Evolutionary conservation across 345 rosid genomes (phyloP).

Genomic region (Barbarea vulgaris): DNA sequence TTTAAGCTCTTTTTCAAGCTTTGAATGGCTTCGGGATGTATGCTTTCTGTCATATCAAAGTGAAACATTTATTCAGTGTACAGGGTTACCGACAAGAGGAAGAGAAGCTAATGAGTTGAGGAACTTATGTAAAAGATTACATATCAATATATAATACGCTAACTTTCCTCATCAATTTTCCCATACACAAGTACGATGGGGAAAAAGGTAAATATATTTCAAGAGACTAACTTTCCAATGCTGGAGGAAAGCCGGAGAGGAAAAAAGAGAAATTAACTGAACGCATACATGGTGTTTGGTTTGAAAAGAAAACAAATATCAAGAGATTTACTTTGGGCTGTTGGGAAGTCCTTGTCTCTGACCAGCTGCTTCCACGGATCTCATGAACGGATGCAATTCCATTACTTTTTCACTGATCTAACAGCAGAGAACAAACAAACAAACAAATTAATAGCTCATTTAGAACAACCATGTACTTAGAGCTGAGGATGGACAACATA

Average conservation of each 20-base stretch:
- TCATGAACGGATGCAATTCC: constrained; percentile 61
- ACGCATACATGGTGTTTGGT: background rate
- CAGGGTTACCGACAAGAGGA: background rate
- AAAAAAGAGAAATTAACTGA: background rate
- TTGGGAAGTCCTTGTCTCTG: constrained; percentile 54
- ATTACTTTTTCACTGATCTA: constrained; percentile 72
- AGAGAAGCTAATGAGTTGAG: constrained; percentile 10
- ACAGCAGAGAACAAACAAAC: constrained; percentile 32
- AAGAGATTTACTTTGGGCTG: constrained; percentile 58
- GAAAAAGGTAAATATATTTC: background rate
- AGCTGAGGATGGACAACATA: background rate
- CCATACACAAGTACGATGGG: constrained; percentile 6
- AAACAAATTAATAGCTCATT: constrained; percentile 3
- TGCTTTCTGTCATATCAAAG: constrained; percentile 58
- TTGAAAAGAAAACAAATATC: constrained; percentile 19
- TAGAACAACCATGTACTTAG: background rate
- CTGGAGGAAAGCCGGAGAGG: constrained; percentile 6
- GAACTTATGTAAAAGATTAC: background rate
- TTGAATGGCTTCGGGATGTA: constrained; percentile 50
- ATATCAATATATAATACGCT: constrained; percentile 11
- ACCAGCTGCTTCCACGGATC: constrained; percentile 54
- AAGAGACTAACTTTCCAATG: constrained; percentile 15
- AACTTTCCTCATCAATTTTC: constrained; percentile 11
- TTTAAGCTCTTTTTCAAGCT: constrained; percentile 47
- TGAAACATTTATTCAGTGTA: constrained; percentile 3